Conservation (phyloP, 2,329 filamentous ascomycete species). For the Botrytis medusae region DNA sequence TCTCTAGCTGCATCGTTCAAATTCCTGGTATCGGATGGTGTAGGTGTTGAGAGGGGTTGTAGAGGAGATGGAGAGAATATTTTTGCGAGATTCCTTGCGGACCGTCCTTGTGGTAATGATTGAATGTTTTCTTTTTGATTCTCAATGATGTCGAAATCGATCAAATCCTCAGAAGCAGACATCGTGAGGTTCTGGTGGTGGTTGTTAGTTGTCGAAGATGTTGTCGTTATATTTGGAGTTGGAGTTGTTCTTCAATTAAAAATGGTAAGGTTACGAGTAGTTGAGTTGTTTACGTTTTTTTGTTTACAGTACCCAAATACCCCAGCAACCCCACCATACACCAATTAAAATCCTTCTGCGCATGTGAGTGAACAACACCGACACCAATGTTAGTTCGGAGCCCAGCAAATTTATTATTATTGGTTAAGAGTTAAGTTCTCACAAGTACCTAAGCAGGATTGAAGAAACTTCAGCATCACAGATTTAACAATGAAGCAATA, state of each 20-base stretch:
- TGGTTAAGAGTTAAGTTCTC: neutral
- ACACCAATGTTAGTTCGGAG: neutral
- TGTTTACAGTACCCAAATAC: neutral
- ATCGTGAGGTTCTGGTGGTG: slow-evolving; percentile 26
- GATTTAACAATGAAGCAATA: accelerated
- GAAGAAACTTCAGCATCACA: neutral
- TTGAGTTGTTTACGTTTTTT: slow-evolving; percentile 10
- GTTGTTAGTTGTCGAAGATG: neutral
- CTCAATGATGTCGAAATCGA: slow-evolving; percentile 90
- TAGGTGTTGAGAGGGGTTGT: slow-evolving; percentile 59
- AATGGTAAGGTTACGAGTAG: neutral
- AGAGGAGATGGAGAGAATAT: slow-evolving; percentile 70
- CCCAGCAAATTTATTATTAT: neutral
- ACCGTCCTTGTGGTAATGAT: slow-evolving; percentile 81
- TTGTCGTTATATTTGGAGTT: neutral
- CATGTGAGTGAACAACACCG: neutral
- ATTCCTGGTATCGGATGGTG: slow-evolving; percentile 70
- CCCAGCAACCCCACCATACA: slow-evolving; percentile 3
- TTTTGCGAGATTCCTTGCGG: slow-evolving; percentile 82
- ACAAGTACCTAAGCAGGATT: neutral
- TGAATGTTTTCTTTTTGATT: slow-evolving; percentile 98
- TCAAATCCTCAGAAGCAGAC: slow-evolving; percentile 55
- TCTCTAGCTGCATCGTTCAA: slow-evolving; percentile 77
- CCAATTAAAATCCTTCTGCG: neutral
- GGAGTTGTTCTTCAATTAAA: neutral